Evolutionary conservation across 129 eudicot species (phyloP), one percentile per base, ranked within the genome.

Genomic region (Cynara cardunculus): DNA sequence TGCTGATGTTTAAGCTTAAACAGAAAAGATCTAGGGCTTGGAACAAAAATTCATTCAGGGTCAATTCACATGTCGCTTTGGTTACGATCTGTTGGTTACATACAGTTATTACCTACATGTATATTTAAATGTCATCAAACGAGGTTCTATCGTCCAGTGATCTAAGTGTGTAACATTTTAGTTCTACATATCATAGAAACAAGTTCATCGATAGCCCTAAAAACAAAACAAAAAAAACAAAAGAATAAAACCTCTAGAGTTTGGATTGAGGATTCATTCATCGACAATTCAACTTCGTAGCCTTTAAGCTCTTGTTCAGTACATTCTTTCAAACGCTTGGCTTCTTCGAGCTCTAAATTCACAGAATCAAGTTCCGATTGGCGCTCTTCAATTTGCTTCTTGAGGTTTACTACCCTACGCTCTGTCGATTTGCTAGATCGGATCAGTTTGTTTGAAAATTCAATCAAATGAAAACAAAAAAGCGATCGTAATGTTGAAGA

Each of bases 291-390:
- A 80, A 94, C 94, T 77, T 93, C 98, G 41, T 61, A 86, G 81
- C 97, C 96, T 83, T 87, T 89, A 37, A 94, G 78, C 84, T 89
- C 91, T 74, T 89, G 94, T 73, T 88, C 98, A 18, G 85, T 77
- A 27, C 69, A 80, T 71, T 91, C 97, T 73, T 89, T 91, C 27
- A 78, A 71, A 30, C 86, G 82, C 81, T 89, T 93, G 13, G 89
- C 84, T 24, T 85, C 88, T 65, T 89, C 90, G 7, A 89, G 94
- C 75, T 89, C 88, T 34, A 37, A 74, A 78, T 86, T 87, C 39
- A 83, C 87, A 21, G 81, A 78, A 5, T 78, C 88, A 24, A 89
- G 81, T 75, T 89, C 86, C 41, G 80, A 86, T 61, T 76, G 81
- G 1, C 91, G 94, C 84, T 89, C 86, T 21, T 89, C 84, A 62